Evolutionary conservation across 2,329 filamentous ascomycete species (phyloP).

Genomic region (Pseudonectria foliicola): DNA sequence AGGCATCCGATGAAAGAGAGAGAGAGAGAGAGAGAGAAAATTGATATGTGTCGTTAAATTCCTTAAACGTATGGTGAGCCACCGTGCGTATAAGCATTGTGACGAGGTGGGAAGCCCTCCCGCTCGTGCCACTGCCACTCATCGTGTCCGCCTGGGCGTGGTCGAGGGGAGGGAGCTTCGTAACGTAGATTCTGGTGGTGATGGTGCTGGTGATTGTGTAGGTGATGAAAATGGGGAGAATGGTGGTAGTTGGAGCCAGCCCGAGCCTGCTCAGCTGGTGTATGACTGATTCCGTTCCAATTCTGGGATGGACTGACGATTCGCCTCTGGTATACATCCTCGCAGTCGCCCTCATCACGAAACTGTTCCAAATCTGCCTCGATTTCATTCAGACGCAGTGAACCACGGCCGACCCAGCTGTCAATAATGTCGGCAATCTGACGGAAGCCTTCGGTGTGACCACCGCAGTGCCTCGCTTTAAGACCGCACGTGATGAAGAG

Average conservation of each 20-base stretch:
- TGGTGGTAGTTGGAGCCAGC: too few relatives aligned
- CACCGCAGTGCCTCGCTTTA: slow-evolving; percentile 46
- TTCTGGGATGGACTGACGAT: slow-evolving; percentile 9
- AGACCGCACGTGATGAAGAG: slow-evolving; percentile 57
- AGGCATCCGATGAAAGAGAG: not conserved
- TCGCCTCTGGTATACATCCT: slow-evolving; percentile 9
- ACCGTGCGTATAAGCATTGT: slow-evolving; percentile 12
- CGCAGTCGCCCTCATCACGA: slow-evolving; percentile 23
- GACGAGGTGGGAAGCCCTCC: slow-evolving; percentile 24
- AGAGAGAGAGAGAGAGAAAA: too few relatives aligned
- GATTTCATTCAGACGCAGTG: slow-evolving; percentile 50
- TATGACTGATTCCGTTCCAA: slow-evolving; percentile 9
- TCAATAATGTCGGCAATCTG: slow-evolving; percentile 55
- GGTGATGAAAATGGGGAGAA: slow-evolving; percentile 1
- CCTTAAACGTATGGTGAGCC: slow-evolving; percentile 26
- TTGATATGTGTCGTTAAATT: slow-evolving; percentile 5
- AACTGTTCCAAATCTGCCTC: slow-evolving; percentile 55
- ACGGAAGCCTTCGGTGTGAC: slow-evolving; percentile 54
- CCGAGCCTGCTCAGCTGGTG: too few relatives aligned
- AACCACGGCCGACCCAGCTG: slow-evolving; percentile 50
- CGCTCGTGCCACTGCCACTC: slow-evolving; percentile 30
- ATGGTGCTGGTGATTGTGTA: slow-evolving; percentile 1
- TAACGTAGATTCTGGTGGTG: slow-evolving; percentile 2
- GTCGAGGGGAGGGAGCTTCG: not conserved
- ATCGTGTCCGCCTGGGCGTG: slow-evolving; percentile 9